A percentile compares a stretch with the other conserved stretches of the same genome.
Conservation (phyloP, 495 filamentous ascomycete genomes). For the Penicillium ucsense region DNA sequence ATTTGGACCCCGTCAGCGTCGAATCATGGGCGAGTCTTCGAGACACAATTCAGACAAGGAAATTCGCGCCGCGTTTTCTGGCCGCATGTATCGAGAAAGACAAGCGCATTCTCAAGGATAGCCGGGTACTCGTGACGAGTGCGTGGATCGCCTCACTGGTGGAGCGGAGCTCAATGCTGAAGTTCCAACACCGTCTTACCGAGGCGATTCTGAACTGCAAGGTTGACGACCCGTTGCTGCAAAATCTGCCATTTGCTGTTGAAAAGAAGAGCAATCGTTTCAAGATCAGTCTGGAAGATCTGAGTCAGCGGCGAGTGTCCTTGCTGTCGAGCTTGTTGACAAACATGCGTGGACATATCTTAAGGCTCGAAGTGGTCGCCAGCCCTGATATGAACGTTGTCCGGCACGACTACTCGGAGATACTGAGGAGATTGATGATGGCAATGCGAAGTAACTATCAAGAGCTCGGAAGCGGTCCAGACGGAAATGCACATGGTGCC, state of each 20-base stretch:
- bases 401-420: constrained; percentile 44
- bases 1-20: constrained; percentile 43
- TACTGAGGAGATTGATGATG: constrained; percentile 50
- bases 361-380: constrained; percentile 23
- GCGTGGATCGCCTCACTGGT: constrained; percentile 54
- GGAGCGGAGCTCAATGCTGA: constrained; percentile 55
- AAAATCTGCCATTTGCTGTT: constrained; percentile 53
- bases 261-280: constrained; percentile 29
- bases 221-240: constrained; percentile 38
- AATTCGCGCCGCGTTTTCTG: constrained; percentile 53
- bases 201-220: constrained; percentile 44
- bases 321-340: constrained; percentile 52
- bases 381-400: constrained; percentile 21
- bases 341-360: constrained; percentile 52
- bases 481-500: constrained; percentile 32
- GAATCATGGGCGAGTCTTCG: constrained; percentile 55
- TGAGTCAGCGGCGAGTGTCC: constrained; percentile 47
- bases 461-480: constrained; percentile 39
- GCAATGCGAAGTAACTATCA: constrained; percentile 62
- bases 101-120: constrained; percentile 26
- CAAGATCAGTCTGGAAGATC: constrained; percentile 42
- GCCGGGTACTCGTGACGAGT: constrained; percentile 40
- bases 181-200: constrained; percentile 57
- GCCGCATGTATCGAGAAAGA: constrained; percentile 46
- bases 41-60: constrained; percentile 53